Evolutionary conservation across 2,329 filamentous ascomycete genomes (phyloP).

Genomic region (Zymoseptoria crescenta): DNA sequence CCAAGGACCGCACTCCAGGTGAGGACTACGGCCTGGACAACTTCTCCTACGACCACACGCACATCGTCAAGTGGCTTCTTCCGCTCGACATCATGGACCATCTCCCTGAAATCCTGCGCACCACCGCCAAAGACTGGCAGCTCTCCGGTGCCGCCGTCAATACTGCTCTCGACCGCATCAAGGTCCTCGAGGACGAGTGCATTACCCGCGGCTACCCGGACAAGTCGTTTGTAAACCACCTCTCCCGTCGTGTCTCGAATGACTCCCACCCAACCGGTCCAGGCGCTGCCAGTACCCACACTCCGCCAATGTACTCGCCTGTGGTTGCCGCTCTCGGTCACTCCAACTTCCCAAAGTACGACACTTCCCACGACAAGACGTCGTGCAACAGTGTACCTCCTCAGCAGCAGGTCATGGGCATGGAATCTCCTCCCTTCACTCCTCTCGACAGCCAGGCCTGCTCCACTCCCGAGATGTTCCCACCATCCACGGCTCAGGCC

Average conservation of each 20-base stretch:
- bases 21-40: slow-evolving; percentile 24
- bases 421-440: slow-evolving; percentile 29
- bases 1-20: slow-evolving; percentile 14
- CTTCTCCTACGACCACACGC: slow-evolving; percentile 30
- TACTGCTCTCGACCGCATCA: slow-evolving; percentile 33
- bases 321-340: slow-evolving; percentile 5
- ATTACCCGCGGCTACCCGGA: slow-evolving; percentile 25
- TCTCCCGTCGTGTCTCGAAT: slow-evolving; percentile 11
- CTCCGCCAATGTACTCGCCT: slow-evolving; percentile 13
- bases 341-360: neutral
- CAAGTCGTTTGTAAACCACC: slow-evolving; percentile 8
- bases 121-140: slow-evolving; percentile 32
- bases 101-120: slow-evolving; percentile 31
- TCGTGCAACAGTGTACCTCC: slow-evolving; percentile 6
- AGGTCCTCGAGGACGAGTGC: slow-evolving; percentile 28
- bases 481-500: neutral
- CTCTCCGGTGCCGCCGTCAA: slow-evolving; percentile 39
- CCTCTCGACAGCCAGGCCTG: slow-evolving; percentile 20
- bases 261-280: slow-evolving; percentile 1
- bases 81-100: slow-evolving; percentile 31
- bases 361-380: slow-evolving; percentile 1
- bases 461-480: slow-evolving; percentile 14
- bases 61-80: slow-evolving; percentile 34
- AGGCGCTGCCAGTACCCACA: slow-evolving; percentile 1
- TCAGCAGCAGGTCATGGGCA: slow-evolving; percentile 14